Evolutionary conservation across 2,329 filamentous ascomycete genomes (phyloP).

Genomic region (Tetracladium maxilliforme): DNA sequence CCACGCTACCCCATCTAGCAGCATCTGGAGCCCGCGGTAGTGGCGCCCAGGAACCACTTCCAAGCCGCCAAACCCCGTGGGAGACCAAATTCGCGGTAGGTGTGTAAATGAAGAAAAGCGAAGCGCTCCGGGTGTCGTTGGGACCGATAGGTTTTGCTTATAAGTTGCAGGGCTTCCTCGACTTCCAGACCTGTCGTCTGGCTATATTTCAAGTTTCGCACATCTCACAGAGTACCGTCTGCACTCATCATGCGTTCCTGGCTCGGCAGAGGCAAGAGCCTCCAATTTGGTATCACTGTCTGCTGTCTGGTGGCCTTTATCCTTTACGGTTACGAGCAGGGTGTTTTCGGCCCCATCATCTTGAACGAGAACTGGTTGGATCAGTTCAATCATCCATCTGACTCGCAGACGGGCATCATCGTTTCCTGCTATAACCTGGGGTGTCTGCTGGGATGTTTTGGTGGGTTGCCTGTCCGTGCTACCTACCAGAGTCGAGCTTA

Average conservation of each 20-base stretch:
- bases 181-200: too few species aligned
- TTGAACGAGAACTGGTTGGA: constrained; percentile 26
- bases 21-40: too few species aligned
- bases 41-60: too few species aligned
- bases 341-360: constrained; percentile 30
- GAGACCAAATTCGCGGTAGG: too few species aligned
- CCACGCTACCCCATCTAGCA: too few species aligned
- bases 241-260: constrained; percentile 1
- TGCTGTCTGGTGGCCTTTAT: constrained; percentile 10
- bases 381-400: constrained; percentile 19
- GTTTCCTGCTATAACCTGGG: constrained; percentile 27
- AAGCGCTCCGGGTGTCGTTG: too few species aligned
- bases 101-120: too few species aligned
- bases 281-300: constrained; percentile 1
- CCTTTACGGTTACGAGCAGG: constrained; percentile 30
- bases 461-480: constrained; percentile 2
- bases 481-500: background rate
- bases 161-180: too few species aligned
- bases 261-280: constrained; percentile 1
- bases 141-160: too few species aligned
- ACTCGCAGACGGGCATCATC: constrained; percentile 22
- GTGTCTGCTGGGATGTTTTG: constrained; percentile 19
- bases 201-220: too few species aligned
- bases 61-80: too few species aligned
- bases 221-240: too few species aligned